phyloP scores from a whole-genome alignment of 139 green algal species.

The Chlorella sp. region DNA sequence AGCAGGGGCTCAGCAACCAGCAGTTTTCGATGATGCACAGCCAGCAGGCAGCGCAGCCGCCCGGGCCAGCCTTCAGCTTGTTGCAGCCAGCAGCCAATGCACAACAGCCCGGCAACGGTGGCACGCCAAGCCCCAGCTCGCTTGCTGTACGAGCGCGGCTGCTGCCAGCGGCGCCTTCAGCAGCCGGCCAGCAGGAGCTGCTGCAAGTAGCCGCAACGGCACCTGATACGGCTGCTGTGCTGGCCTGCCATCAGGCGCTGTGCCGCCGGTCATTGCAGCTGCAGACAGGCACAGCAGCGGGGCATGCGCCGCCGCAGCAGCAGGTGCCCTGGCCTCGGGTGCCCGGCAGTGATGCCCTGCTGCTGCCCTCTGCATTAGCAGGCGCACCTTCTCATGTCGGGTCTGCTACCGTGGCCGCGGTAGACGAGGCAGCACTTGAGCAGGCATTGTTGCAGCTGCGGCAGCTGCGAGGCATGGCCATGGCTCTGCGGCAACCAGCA shows the following conservation, averaged over 20 bases:
- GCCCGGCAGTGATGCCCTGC: not conserved
- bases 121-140: too few relatives aligned
- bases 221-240: not conserved
- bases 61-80: not conserved
- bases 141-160: not conserved
- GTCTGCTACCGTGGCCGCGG: not conserved
- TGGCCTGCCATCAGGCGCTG: not conserved
- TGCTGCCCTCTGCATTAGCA: not conserved
- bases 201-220: not conserved
- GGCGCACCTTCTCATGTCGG: too few relatives aligned
- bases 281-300: not conserved
- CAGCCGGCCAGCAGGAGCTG: not conserved
- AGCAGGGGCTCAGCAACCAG: not conserved
- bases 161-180: not conserved
- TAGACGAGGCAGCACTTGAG: not conserved
- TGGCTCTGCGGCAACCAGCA: not conserved
- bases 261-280: not conserved
- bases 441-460: not conserved
- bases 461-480: not conserved
- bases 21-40: not conserved
- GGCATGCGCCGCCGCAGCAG: not conserved
- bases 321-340: not conserved
- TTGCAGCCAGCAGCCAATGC: not conserved
- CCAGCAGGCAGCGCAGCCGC: not conserved
- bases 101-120: too few relatives aligned